Percentiles rank a stretch among this genome's conserved stretches.
phyloP scores from a whole-genome alignment of 306 rosid species.

The Biancaea sappan region DNA sequence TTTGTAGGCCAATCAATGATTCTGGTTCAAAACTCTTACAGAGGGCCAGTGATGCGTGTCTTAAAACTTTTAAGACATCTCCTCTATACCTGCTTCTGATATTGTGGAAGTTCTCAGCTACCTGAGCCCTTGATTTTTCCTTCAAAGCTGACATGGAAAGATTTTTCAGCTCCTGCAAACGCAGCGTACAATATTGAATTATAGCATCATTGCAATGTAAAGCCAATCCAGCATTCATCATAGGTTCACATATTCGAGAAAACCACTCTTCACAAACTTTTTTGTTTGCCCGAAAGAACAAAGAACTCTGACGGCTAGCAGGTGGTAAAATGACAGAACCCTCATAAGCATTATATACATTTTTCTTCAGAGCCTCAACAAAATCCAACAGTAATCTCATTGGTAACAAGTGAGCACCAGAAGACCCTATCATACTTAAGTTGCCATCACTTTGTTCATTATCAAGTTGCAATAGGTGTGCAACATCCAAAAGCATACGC shows the following conservation, averaged over 20 bases:
- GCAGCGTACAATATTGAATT: constrained; percentile 83
- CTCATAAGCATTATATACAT: constrained; percentile 93
- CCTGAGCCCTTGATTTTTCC: constrained; percentile 83
- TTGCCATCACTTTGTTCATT: constrained; percentile 89
- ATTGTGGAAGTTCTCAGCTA: constrained; percentile 57
- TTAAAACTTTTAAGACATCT: constrained; percentile 72
- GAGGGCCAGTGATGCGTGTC: constrained; percentile 78
- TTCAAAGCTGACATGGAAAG: constrained; percentile 57
- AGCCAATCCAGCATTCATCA: constrained; percentile 98
- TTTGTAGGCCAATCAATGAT: constrained; percentile 78
- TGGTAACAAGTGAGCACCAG: constrained; percentile 94
- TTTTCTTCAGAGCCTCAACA: constrained; percentile 92
- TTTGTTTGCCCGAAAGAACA: constrained; percentile 92
- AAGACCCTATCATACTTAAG: constrained; percentile 85
- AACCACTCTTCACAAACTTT: constrained; percentile 99
- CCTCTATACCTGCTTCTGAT: constrained; percentile 60
- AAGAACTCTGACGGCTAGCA: constrained; percentile 79
- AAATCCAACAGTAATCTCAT: constrained; percentile 89
- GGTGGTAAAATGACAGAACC: constrained; percentile 86
- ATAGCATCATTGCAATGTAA: constrained; percentile 84
- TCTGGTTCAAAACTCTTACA: constrained; percentile 81
- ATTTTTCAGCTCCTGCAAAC: constrained; percentile 80
- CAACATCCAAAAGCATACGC: constrained; percentile 91
- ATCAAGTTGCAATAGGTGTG: constrained; percentile 85
- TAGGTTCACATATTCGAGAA: constrained; percentile 97